A percentile compares a stretch with the other conserved stretches of the same genome.
phyloP scores from a whole-genome alignment of 257 asterid species.

The Henckelia pumila region DNA sequence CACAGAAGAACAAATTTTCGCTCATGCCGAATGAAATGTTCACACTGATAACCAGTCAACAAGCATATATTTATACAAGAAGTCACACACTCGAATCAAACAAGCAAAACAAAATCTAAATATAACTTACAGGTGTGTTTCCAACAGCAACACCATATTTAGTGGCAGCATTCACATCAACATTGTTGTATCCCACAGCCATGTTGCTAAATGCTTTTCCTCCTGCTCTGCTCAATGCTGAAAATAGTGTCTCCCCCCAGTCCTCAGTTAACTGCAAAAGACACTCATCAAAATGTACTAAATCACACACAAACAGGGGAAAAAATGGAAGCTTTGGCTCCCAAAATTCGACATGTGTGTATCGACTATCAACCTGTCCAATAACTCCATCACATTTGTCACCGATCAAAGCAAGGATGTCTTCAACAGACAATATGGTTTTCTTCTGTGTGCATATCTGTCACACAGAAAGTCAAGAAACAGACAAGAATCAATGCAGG shows the following conservation, averaged over 20 bases:
- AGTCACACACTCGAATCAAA: not conserved
- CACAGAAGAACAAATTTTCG: not conserved
- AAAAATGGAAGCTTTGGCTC: not conserved
- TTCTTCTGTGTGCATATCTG: conserved; percentile 88
- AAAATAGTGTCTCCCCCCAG: conserved; percentile 85
- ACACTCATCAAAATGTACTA: not conserved
- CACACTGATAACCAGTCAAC: not conserved
- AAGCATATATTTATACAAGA: not conserved
- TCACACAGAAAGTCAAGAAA: not conserved
- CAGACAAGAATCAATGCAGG: not conserved
- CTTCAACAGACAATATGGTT: conserved; percentile 90
- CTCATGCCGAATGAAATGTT: too few relatives aligned
- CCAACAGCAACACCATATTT: conserved; percentile 94
- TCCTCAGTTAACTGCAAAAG: conserved; percentile 78
- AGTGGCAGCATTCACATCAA: conserved; percentile 80
- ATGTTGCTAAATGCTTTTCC: conserved; percentile 96
- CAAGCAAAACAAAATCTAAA: not conserved
- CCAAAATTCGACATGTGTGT: not conserved
- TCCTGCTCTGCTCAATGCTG: conserved; percentile 91
- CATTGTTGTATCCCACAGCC: conserved; percentile 98
- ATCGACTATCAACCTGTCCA: conserved; percentile 73
- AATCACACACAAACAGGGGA: not conserved
- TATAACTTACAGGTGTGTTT: conserved; percentile 80
- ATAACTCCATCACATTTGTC: conserved; percentile 88
- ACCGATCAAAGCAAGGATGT: conserved; percentile 77